phyloP scores from a whole-genome alignment of 2,329 filamentous ascomycete species.

The Keithomyces neogunnii region DNA sequence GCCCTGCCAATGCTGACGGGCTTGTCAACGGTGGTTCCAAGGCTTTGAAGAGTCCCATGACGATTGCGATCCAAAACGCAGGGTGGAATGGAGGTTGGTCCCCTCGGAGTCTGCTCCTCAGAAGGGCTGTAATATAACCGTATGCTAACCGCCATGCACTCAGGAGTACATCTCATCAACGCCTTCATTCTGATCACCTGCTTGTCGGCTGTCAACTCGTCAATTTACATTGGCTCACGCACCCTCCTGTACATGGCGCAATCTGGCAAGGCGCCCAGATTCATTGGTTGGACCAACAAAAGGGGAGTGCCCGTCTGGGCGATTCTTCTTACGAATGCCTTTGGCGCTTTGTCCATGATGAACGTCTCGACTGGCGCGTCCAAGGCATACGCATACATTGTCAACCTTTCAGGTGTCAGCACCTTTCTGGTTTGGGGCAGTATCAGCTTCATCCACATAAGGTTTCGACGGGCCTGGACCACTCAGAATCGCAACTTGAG shows the following conservation, averaged over 20 bases:
- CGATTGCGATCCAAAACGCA: slow-evolving; percentile 63
- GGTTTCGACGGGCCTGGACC: slow-evolving; percentile 57
- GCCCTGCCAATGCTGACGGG: slow-evolving; percentile 57
- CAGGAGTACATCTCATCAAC: slow-evolving; percentile 63
- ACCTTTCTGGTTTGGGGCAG: slow-evolving; percentile 66
- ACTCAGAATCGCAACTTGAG: slow-evolving; percentile 45
- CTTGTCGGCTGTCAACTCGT: slow-evolving; percentile 63
- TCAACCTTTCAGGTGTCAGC: slow-evolving; percentile 61
- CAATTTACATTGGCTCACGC: slow-evolving; percentile 69
- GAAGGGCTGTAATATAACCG: neutral
- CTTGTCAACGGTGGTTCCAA: slow-evolving; percentile 54
- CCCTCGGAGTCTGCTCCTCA: neutral
- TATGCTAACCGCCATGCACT: neutral
- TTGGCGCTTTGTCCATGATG: slow-evolving; percentile 67
- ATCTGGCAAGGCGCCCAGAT: slow-evolving; percentile 58
- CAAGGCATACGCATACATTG: slow-evolving; percentile 59
- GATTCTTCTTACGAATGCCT: slow-evolving; percentile 61
- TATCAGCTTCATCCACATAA: slow-evolving; percentile 63
- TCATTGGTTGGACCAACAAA: slow-evolving; percentile 60
- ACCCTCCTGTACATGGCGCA: slow-evolving; percentile 71
- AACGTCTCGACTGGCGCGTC: slow-evolving; percentile 60
- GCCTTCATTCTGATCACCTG: slow-evolving; percentile 69
- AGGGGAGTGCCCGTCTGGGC: slow-evolving; percentile 54
- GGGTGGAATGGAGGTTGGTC: slow-evolving; percentile 56
- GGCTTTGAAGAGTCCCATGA: slow-evolving; percentile 64